Conservation (phyloP, 2,329 filamentous ascomycete species). For the Dactylellina sp. region DNA sequence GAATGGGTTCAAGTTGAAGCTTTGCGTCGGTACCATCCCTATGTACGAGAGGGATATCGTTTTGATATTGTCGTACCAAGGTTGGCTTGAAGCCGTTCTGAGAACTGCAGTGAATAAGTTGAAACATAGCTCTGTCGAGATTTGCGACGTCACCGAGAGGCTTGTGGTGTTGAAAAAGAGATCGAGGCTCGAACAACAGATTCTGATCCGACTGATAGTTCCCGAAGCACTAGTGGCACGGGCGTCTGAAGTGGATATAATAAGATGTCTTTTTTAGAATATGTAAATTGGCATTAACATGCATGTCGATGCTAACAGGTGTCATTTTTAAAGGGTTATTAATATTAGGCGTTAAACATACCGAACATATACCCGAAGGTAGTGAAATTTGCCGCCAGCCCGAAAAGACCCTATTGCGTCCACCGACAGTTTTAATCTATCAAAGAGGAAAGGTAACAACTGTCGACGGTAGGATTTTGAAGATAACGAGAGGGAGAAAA, state of each 20-base stretch:
- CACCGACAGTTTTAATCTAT: conserved; percentile 5
- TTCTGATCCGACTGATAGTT: background rate
- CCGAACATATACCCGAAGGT: conserved; percentile 13
- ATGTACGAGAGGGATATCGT: conserved; percentile 4
- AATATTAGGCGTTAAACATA: background rate
- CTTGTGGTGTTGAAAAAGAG: conserved; percentile 1
- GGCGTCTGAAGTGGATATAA: background rate
- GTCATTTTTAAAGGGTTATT: no score
- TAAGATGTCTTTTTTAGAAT: background rate
- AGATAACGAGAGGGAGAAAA: background rate
- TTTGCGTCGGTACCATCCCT: background rate
- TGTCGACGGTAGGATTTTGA: conserved; percentile 13
- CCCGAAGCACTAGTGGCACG: background rate
- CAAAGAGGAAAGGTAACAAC: conserved; percentile 14
- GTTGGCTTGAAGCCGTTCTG: background rate
- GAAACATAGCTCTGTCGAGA: background rate
- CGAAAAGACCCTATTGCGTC: conserved; percentile 6
- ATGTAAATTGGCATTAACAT: background rate
- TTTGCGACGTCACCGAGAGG: background rate
- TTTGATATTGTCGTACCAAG: background rate
- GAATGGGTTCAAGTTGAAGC: conserved; percentile 2
- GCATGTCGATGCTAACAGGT: no score
- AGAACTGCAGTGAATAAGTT: conserved; percentile 7
- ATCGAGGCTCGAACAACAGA: background rate
- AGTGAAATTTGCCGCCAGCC: conserved; percentile 8